Conservation (phyloP, 106 monocot species). For the Xerophyta viscosa region DNA sequence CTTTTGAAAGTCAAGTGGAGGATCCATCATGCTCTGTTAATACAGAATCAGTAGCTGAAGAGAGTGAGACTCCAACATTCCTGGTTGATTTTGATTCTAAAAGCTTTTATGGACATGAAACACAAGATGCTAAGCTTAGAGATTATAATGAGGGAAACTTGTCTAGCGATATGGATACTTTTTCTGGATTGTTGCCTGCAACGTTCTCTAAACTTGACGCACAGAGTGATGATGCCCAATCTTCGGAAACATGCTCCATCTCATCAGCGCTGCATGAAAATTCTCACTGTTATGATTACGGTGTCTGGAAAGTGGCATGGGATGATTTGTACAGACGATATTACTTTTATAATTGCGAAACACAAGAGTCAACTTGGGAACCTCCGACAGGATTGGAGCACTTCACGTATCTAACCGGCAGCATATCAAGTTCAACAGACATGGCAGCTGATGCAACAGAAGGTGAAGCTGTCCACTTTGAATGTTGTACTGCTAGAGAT, state of each 20-base stretch:
- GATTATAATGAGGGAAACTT: constrained; percentile 8
- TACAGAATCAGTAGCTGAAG: too few species aligned
- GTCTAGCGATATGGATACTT: constrained; percentile 9
- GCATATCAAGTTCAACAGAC: constrained; percentile 16
- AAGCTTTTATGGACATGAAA: too few species aligned
- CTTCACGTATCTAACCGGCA: constrained; percentile 12
- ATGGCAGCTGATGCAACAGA: constrained; percentile 10
- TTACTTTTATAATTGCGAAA: constrained; percentile 64
- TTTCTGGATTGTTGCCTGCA: constrained; percentile 11
- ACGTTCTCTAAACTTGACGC: constrained; percentile 2
- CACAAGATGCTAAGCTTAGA: too few species aligned
- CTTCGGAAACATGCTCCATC: neutral
- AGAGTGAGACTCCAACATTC: too few species aligned
- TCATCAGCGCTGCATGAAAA: constrained; percentile 9
- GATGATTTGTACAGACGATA: constrained; percentile 77
- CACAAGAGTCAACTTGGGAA: constrained; percentile 81
- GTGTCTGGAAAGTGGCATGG: constrained; percentile 81
- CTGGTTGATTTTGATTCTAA: too few species aligned
- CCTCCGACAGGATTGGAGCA: constrained; percentile 59
- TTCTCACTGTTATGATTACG: constrained; percentile 17
- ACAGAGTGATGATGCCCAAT: constrained; percentile 8
- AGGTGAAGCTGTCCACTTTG: constrained; percentile 2
- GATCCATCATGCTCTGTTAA: too few species aligned
- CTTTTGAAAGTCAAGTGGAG: too few species aligned
- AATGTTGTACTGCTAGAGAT: too few species aligned